These are phyloP conservation scores for Erucastrum elatum DNA, from an alignment of 345 rosid genomes.

Conservation along the genomic window DNA sequence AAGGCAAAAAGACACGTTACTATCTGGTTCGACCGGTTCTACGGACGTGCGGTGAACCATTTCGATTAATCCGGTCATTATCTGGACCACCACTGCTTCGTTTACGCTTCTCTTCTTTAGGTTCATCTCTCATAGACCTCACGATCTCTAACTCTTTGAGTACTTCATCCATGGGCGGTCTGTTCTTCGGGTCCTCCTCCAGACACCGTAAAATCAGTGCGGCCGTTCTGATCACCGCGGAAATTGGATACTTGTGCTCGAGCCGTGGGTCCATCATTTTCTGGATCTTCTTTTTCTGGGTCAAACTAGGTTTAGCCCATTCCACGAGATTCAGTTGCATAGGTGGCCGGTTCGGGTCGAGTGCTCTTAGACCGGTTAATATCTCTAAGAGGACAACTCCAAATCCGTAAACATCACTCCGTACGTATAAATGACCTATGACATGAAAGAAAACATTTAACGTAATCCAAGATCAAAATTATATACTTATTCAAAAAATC, in stretches of 20 bases:
- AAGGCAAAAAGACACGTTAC: slow-evolving; percentile 9
- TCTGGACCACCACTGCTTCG: slow-evolving; percentile 7
- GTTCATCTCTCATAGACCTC: slow-evolving; percentile 39
- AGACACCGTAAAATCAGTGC: slow-evolving; percentile 53
- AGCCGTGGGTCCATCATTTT: slow-evolving; percentile 76
- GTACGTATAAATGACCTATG: slow-evolving; percentile 78
- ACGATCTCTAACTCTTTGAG: slow-evolving; percentile 44
- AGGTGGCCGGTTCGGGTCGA: slow-evolving; percentile 58
- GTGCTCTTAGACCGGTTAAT: slow-evolving; percentile 64
- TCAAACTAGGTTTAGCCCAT: slow-evolving; percentile 57
- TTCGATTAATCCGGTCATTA: slow-evolving; percentile 20
- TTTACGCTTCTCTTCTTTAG: slow-evolving; percentile 40
- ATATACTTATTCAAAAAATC: neutral
- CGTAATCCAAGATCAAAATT: neutral
- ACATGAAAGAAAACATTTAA: neutral
- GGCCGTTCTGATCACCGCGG: slow-evolving; percentile 51
- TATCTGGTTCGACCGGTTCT: slow-evolving; percentile 35
- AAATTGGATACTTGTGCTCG: slow-evolving; percentile 50
- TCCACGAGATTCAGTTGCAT: slow-evolving; percentile 53
- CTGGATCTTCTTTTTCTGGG: slow-evolving; percentile 50
- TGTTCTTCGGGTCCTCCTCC: slow-evolving; percentile 57
- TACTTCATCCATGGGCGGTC: slow-evolving; percentile 78
- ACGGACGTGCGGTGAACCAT: slow-evolving; percentile 22
- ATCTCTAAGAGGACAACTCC: slow-evolving; percentile 79
- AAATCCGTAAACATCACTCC: slow-evolving; percentile 86